Conservation (phyloP, 345 rosid species). For the Brassica nigra region DNA sequence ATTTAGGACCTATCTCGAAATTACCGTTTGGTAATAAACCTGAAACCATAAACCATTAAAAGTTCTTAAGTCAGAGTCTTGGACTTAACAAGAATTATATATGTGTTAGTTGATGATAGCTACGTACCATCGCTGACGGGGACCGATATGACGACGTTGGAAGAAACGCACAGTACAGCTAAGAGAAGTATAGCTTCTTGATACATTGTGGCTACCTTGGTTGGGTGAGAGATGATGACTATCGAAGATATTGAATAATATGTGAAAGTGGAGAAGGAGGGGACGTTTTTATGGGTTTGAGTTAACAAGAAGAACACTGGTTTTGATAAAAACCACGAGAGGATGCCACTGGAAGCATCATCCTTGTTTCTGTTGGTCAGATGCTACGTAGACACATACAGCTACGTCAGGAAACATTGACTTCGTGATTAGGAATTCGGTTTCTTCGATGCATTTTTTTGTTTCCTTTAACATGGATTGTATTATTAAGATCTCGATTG, state of each 20-base stretch:
- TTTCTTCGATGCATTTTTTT: slow-evolving; percentile 12
- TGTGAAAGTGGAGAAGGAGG: not conserved
- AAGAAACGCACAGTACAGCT: slow-evolving; percentile 44
- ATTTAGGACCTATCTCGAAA: slow-evolving; percentile 75
- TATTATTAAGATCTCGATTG: no score
- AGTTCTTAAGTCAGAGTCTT: not conserved
- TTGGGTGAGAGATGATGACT: not conserved
- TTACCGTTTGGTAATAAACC: slow-evolving; percentile 83
- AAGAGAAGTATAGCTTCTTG: slow-evolving; percentile 44
- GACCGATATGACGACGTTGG: slow-evolving; percentile 39
- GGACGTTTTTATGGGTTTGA: slow-evolving; percentile 23
- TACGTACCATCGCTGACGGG: slow-evolving; percentile 45
- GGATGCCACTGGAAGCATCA: slow-evolving; percentile 49
- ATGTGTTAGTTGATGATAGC: not conserved
- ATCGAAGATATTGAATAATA: not conserved
- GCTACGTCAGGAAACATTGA: slow-evolving; percentile 20
- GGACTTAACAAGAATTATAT: no score
- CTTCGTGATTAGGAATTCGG: slow-evolving; percentile 28
- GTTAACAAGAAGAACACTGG: slow-evolving; percentile 37
- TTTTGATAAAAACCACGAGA: slow-evolving; percentile 30
- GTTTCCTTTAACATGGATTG: no score
- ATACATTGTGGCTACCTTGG: slow-evolving; percentile 40
- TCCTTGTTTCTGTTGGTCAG: slow-evolving; percentile 22
- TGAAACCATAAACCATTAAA: slow-evolving; percentile 35
- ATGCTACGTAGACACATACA: slow-evolving; percentile 24